These are phyloP conservation scores for Coccomyxa sp. DNA, from an alignment of 139 green algal species.

Conservation along the genomic window DNA sequence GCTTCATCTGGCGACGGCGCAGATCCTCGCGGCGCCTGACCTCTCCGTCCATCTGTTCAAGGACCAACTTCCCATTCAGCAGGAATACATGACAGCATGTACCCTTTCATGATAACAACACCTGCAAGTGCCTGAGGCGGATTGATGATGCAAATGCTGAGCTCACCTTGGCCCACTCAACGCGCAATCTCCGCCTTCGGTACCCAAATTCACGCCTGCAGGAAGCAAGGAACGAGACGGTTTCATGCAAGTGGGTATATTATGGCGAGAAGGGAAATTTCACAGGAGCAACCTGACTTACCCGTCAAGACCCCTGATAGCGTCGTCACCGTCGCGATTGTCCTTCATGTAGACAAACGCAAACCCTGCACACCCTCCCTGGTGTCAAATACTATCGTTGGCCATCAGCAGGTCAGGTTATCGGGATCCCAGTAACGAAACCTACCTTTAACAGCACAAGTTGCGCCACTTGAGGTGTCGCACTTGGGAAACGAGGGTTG, in stretches of 20 bases:
- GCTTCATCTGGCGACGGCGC: conserved; percentile 29
- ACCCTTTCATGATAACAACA: background rate
- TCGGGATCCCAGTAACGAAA: too few relatives aligned
- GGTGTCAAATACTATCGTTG: background rate
- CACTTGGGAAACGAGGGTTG: too few relatives aligned
- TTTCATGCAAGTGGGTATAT: background rate
- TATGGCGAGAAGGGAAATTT: background rate
- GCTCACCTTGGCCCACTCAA: conserved; percentile 74
- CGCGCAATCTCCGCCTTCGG: conserved; percentile 43
- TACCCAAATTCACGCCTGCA: conserved; percentile 61
- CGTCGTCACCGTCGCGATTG: conserved; percentile 53
- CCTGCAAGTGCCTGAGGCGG: background rate
- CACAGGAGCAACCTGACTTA: conserved; percentile 9
- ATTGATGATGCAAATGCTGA: background rate
- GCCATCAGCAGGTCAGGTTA: too few relatives aligned
- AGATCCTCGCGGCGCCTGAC: conserved; percentile 32
- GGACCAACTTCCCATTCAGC: background rate
- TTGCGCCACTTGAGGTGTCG: too few relatives aligned
- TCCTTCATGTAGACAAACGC: conserved; percentile 35
- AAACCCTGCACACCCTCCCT: conserved; percentile 26
- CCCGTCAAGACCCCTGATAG: conserved; percentile 57
- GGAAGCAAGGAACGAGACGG: background rate
- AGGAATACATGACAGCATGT: background rate
- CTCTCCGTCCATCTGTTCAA: conserved; percentile 29
- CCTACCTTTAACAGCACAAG: too few relatives aligned